Percentiles rank a stretch among this genome's conserved stretches.
These are phyloP conservation scores for Aspergillus taichungensis DNA, from an alignment of 495 filamentous ascomycete genomes.

Conservation along the genomic window DNA sequence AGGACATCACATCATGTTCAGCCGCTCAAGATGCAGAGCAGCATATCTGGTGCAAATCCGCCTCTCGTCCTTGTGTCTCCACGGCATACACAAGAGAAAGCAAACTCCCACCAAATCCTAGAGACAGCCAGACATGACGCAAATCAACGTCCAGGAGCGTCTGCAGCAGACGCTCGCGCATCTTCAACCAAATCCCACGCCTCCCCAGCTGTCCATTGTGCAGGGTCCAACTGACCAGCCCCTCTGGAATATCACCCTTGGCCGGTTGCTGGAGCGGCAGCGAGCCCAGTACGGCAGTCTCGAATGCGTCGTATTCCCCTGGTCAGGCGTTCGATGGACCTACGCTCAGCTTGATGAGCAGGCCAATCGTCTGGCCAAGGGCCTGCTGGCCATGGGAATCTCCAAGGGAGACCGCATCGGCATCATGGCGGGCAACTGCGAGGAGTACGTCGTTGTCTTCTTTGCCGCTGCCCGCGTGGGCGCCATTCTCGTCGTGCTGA, in stretches of 20 bases:
- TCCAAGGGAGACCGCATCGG: slow-evolving; percentile 56
- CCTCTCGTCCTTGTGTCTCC: no score
- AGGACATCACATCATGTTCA: no score
- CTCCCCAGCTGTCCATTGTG: slow-evolving; percentile 41
- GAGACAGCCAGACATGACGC: no score
- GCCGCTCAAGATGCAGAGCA: no score
- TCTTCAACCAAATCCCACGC: slow-evolving; percentile 13
- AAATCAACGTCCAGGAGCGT: slow-evolving; percentile 2
- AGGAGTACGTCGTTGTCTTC: slow-evolving; percentile 60
- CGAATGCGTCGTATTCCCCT: slow-evolving; percentile 56
- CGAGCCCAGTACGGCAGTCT: slow-evolving; percentile 48
- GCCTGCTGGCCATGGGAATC: slow-evolving; percentile 50
- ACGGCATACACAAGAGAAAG: no score
- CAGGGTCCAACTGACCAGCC: slow-evolving; percentile 51
- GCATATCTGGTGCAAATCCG: no score
- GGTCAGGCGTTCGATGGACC: slow-evolving; percentile 58
- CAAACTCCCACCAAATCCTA: no score
- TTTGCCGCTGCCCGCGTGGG: slow-evolving; percentile 60
- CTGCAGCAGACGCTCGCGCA: slow-evolving; percentile 34
- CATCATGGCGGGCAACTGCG: slow-evolving; percentile 65
- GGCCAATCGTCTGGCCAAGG: slow-evolving; percentile 48
- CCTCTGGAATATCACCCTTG: slow-evolving; percentile 52
- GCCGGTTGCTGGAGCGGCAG: slow-evolving; percentile 53
- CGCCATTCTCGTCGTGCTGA: slow-evolving; percentile 58
- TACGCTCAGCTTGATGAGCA: slow-evolving; percentile 55